Evolutionary conservation across 495 filamentous ascomycete species (phyloP).

Genomic region (Penicillium argentinense): DNA sequence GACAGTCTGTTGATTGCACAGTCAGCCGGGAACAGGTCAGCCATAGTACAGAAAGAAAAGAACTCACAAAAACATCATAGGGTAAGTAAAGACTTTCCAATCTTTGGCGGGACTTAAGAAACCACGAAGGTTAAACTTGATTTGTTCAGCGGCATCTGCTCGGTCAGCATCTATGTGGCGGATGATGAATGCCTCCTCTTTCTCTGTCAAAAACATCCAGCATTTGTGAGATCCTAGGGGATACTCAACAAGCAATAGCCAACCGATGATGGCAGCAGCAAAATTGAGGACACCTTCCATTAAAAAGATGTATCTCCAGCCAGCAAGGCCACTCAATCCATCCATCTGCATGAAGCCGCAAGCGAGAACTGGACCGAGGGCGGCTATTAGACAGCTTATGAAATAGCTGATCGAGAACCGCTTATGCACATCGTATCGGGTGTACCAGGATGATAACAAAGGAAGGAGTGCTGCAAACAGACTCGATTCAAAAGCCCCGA

Average conservation of each 20-base stretch:
- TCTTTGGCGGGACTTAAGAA: no score
- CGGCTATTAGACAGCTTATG: slow-evolving; percentile 51
- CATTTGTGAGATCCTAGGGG: slow-evolving; percentile 41
- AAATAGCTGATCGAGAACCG: slow-evolving; percentile 59
- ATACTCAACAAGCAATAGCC: slow-evolving; percentile 51
- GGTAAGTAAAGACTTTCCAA: no score
- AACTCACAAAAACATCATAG: no score
- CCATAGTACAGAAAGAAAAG: no score
- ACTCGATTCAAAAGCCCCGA: slow-evolving; percentile 60
- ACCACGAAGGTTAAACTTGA: no score
- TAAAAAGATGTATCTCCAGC: slow-evolving; percentile 55
- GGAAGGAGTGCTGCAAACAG: no score
- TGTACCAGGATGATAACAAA: slow-evolving; percentile 12
- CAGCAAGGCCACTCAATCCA: slow-evolving; percentile 36
- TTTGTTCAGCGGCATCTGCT: no score
- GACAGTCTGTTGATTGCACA: background rate
- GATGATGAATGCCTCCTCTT: no score
- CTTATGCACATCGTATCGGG: slow-evolving; percentile 42
- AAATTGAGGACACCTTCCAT: slow-evolving; percentile 30
- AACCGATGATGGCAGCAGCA: slow-evolving; percentile 34
- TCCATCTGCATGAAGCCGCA: slow-evolving; percentile 54
- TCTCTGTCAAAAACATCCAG: no score
- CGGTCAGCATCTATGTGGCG: no score
- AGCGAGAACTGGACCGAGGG: slow-evolving; percentile 56
- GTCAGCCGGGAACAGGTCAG: no score